phyloP scores from a whole-genome alignment of 805 yeast genomes.

The Saccharomycopsis amapae region DNA sequence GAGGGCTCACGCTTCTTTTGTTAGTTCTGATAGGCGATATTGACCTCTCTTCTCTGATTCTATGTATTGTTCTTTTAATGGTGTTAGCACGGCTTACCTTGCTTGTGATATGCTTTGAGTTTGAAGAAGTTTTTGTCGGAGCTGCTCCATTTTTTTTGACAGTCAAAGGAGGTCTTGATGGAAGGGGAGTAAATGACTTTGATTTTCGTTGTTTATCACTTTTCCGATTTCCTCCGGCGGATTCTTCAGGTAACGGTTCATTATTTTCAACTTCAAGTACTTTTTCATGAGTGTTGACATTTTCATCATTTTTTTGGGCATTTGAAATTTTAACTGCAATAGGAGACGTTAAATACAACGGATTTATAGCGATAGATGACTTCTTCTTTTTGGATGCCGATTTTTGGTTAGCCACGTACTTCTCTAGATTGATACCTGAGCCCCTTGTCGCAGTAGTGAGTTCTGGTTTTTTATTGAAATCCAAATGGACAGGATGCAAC shows the following conservation, averaged over 20 bases:
- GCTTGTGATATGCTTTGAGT: no score
- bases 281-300: not conserved
- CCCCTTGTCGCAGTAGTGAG: not conserved
- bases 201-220: constrained; percentile 1
- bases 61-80: no score
- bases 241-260: not conserved
- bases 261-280: not conserved
- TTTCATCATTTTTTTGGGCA: not conserved
- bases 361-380: constrained; percentile 18
- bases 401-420: not conserved
- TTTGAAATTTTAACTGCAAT: not conserved
- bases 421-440: no score
- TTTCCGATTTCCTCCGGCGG: not conserved
- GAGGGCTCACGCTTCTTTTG: not conserved
- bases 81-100: no score
- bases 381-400: constrained; percentile 6
- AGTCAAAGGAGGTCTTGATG: constrained; percentile 4
- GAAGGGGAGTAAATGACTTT: constrained; percentile 5
- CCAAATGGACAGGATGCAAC: constrained; percentile 9
- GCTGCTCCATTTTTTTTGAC: not conserved
- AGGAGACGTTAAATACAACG: constrained; percentile 15
- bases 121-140: not conserved
- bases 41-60: constrained; percentile 9
- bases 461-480: constrained; percentile 5
- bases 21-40: not conserved